Evolutionary conservation across 1,139 yeast genomes (phyloP).

Genomic region (Hemisphaericaspora lyxosophila): DNA sequence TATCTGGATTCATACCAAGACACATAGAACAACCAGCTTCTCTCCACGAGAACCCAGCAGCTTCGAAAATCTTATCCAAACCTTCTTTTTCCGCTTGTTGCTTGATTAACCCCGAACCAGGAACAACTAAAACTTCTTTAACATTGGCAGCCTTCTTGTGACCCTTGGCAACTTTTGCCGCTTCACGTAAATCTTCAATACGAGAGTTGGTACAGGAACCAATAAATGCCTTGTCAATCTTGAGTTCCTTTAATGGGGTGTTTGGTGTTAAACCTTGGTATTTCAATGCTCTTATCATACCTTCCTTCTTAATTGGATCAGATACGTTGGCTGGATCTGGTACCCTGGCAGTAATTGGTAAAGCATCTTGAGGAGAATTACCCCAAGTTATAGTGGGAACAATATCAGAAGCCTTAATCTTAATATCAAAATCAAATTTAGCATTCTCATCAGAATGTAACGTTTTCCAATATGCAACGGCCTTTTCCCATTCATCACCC

Average conservation of each 20-base stretch:
- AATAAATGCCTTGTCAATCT: constrained; percentile 89
- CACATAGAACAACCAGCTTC: constrained; percentile 99
- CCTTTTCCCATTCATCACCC: constrained; percentile 94
- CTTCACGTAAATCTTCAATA: constrained; percentile 94
- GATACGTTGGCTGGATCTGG: constrained; percentile 79
- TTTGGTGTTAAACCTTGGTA: constrained; percentile 91
- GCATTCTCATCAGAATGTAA: constrained; percentile 88
- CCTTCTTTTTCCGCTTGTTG: constrained; percentile 94
- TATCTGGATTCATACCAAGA: constrained; percentile 98
- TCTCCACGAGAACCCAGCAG: constrained; percentile 97
- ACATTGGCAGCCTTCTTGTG: constrained; percentile 81
- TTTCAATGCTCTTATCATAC: constrained; percentile 85
- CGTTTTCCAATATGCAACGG: constrained; percentile 86
- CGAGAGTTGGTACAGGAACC: constrained; percentile 98
- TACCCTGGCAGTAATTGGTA: constrained; percentile 85
- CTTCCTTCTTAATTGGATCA: constrained; percentile 77
- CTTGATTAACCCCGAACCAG: constrained; percentile 95
- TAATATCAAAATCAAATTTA: constrained; percentile 78
- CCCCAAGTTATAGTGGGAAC: constrained; percentile 99
- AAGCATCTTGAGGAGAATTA: constrained; percentile 97
- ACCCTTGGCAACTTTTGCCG: constrained; percentile 91
- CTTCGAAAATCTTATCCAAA: constrained; percentile 81
- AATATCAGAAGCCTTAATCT: constrained; percentile 78
- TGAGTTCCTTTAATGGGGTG: constrained; percentile 70
- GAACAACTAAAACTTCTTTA: constrained; percentile 85